Conservation (phyloP, 2,329 filamentous ascomycete species). For the Acrodontium crateriforme region DNA sequence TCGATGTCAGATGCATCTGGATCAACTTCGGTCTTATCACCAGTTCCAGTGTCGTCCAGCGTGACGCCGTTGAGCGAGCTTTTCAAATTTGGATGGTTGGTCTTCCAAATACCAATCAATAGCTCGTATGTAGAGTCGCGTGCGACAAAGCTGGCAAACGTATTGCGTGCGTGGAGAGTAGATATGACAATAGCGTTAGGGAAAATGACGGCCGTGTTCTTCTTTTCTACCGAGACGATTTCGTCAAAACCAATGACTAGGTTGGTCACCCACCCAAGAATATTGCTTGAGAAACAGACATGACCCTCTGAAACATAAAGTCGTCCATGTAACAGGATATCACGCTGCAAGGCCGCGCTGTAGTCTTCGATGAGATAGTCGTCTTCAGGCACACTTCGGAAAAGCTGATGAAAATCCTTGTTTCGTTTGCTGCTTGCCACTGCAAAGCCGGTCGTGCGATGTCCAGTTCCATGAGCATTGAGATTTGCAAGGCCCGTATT, state of each 20-base stretch:
- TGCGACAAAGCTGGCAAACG: slow-evolving; percentile 90
- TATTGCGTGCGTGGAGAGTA: slow-evolving; percentile 85
- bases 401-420: slow-evolving; percentile 82
- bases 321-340: slow-evolving; percentile 85
- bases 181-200: slow-evolving; percentile 96
- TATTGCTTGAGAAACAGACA: slow-evolving; percentile 97
- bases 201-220: slow-evolving; percentile 87
- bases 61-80: slow-evolving; percentile 82
- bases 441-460: slow-evolving; percentile 84
- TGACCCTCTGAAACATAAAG: slow-evolving; percentile 96
- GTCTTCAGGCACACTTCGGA: slow-evolving; percentile 93
- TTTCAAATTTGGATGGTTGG: slow-evolving; percentile 81
- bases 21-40: slow-evolving; percentile 77
- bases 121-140: slow-evolving; percentile 93
- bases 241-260: slow-evolving; percentile 97
- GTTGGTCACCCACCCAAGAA: slow-evolving; percentile 94
- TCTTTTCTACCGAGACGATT: slow-evolving; percentile 91
- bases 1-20: slow-evolving; percentile 35
- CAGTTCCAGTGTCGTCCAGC: slow-evolving; percentile 60
- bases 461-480: slow-evolving; percentile 42
- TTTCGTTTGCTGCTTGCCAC: slow-evolving; percentile 95
- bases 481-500: slow-evolving; percentile 56
- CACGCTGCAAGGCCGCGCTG: slow-evolving; percentile 86
- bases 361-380: slow-evolving; percentile 98
- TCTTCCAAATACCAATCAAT: slow-evolving; percentile 96